phyloP scores from a whole-genome alignment of 1,284 basidiomycete genomes.

The Pholiota adiposa region DNA sequence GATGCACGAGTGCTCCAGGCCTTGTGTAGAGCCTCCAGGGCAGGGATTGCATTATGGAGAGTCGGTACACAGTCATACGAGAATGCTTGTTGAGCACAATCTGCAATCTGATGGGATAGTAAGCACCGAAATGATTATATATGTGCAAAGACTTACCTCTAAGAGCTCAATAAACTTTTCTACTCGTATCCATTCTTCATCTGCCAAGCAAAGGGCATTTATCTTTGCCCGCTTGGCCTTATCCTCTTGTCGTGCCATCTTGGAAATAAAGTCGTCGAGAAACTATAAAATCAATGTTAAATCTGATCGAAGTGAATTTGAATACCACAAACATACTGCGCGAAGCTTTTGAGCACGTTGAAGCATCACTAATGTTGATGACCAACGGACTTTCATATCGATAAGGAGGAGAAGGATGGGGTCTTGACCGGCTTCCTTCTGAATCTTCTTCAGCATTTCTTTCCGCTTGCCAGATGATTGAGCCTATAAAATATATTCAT shows the following conservation, averaged over 20 bases:
- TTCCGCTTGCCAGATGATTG: slow-evolving; percentile 29
- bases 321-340: slow-evolving; percentile 21
- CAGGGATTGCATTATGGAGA: slow-evolving; percentile 2
- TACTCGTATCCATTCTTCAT: slow-evolving; percentile 36
- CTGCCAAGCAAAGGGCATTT: slow-evolving; percentile 27
- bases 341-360: slow-evolving; percentile 26
- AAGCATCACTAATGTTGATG: slow-evolving; percentile 43
- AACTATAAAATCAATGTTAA: slow-evolving; percentile 20
- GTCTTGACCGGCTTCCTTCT: slow-evolving; percentile 17
- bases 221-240: slow-evolving; percentile 34
- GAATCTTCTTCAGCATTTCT: slow-evolving; percentile 30
- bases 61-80: slow-evolving; percentile 7
- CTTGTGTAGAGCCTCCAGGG: slow-evolving; percentile 2
- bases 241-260: slow-evolving; percentile 31
- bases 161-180: slow-evolving; percentile 32
- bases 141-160: slow-evolving; percentile 28
- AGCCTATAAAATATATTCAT: background rate
- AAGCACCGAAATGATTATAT: slow-evolving; percentile 1
- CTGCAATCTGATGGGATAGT: no score
- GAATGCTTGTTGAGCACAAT: slow-evolving; percentile 8
- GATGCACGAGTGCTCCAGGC: slow-evolving; percentile 29
- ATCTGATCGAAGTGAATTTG: background rate
- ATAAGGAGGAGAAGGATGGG: slow-evolving; percentile 29
- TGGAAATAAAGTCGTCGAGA: slow-evolving; percentile 35
- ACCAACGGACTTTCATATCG: slow-evolving; percentile 47